Conservation (phyloP, 139 green algal genomes). For the Asterochloris sp. region DNA sequence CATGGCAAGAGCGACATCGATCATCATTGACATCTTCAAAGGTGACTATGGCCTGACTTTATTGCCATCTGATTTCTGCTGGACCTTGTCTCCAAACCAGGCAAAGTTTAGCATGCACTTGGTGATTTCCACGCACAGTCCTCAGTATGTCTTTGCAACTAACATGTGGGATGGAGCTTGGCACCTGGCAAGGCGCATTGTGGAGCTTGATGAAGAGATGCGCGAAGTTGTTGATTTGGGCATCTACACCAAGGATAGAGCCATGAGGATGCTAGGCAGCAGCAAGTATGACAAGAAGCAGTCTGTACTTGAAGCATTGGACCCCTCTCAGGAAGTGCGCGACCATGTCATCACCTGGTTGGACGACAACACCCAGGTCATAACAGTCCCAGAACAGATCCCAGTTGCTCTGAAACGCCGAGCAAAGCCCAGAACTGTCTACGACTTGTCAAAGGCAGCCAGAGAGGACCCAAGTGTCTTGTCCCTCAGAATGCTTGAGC, state of each 20-base stretch:
- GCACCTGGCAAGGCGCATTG: constrained; percentile 22
- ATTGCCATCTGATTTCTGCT: constrained; percentile 6
- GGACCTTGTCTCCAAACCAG: neutral
- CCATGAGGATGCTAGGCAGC: constrained; percentile 14
- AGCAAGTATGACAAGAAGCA: constrained; percentile 21
- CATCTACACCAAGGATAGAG: constrained; percentile 20
- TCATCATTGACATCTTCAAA: neutral
- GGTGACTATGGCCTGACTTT: neutral
- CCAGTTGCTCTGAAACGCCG: constrained; percentile 2
- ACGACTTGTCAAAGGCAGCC: constrained; percentile 1
- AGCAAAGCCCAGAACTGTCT: neutral
- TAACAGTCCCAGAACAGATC: neutral
- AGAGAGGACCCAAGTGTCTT: neutral
- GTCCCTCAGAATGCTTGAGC: constrained; percentile 7
- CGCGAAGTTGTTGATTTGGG: neutral
- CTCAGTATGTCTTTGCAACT: constrained; percentile 18
- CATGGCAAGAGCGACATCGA: neutral
- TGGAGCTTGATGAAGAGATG: constrained; percentile 19
- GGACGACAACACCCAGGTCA: too few relatives aligned
- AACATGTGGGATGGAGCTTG: constrained; percentile 23
- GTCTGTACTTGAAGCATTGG: neutral
- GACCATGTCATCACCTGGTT: constrained; percentile 9
- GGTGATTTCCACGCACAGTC: constrained; percentile 17
- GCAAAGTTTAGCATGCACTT: constrained; percentile 25
- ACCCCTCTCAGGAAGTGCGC: neutral